Evolutionary conservation across 208 protist genomes (phyloP).

Genomic region (Jaenimonas drosophilae): DNA sequence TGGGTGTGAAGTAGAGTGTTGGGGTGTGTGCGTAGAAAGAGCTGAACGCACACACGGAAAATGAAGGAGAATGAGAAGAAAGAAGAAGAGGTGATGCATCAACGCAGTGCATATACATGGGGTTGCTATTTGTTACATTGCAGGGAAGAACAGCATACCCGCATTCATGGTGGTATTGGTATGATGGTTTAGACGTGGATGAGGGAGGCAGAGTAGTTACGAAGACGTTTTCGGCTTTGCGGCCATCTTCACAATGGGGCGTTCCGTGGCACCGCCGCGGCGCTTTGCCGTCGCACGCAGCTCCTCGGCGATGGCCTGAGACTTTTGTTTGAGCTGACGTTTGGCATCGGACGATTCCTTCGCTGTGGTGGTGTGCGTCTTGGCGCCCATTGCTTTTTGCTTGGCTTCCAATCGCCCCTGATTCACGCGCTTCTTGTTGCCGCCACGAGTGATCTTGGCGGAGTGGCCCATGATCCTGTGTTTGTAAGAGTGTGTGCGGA

Average conservation of each 20-base stretch:
- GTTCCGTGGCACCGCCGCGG: neutral
- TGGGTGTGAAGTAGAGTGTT: too few species aligned
- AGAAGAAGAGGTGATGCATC: too few species aligned
- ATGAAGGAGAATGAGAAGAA: too few species aligned
- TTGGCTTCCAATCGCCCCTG: slow-evolving; percentile 60
- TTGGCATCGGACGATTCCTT: slow-evolving; percentile 57
- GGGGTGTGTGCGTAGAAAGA: too few species aligned
- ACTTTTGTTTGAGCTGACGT: slow-evolving; percentile 36
- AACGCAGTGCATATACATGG: too few species aligned
- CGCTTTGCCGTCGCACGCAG: slow-evolving; percentile 38
- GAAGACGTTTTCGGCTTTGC: slow-evolving; percentile 23
- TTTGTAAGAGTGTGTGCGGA: too few species aligned
- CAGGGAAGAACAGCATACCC: too few species aligned
- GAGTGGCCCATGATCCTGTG: slow-evolving; percentile 71
- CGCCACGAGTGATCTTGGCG: slow-evolving; percentile 81
- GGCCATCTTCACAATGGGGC: slow-evolving; percentile 62
- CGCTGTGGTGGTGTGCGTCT: slow-evolving; percentile 50
- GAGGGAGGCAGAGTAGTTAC: too few species aligned
- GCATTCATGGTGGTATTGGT: too few species aligned
- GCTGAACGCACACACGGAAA: too few species aligned
- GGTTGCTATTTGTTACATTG: too few species aligned
- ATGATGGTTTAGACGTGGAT: too few species aligned
- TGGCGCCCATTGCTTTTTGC: slow-evolving; percentile 59
- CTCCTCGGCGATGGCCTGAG: slow-evolving; percentile 52
- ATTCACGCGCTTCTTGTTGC: slow-evolving; percentile 85